Percentiles rank a stretch among this genome's conserved stretches.
phyloP scores from a whole-genome alignment of 805 yeast genomes.

The Kockiozyma suomiensis region DNA sequence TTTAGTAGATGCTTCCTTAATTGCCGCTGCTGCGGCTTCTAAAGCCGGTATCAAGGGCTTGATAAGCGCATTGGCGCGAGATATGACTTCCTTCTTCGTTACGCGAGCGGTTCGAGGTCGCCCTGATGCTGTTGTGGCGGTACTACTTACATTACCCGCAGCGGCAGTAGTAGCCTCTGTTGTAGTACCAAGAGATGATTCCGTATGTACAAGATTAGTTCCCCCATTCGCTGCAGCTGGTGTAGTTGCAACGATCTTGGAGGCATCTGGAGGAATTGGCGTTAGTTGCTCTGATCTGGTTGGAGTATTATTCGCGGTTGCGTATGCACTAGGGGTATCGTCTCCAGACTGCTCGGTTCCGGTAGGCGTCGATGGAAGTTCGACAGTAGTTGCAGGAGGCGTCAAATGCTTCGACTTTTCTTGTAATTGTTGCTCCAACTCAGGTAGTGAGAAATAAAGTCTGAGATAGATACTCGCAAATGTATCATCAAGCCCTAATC shows the following conservation, averaged over 20 bases:
- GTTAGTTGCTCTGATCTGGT: background rate
- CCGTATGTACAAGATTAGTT: background rate
- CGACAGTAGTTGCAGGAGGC: background rate
- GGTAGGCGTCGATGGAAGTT: background rate
- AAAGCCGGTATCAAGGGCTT: constrained; percentile 4
- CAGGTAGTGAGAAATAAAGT: constrained; percentile 43
- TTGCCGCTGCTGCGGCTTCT: background rate
- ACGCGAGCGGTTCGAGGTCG: constrained; percentile 22
- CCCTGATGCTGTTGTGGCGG: constrained; percentile 4
- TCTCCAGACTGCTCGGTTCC: background rate
- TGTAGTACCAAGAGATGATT: background rate
- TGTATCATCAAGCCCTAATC: constrained; percentile 66
- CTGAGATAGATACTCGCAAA: constrained; percentile 62
- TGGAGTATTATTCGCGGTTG: background rate
- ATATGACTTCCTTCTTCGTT: constrained; percentile 33
- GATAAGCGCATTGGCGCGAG: constrained; percentile 34
- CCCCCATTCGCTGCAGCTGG: background rate
- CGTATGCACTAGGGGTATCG: background rate
- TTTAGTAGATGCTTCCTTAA: background rate
- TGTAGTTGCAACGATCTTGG: no score
- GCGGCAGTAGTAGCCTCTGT: background rate
- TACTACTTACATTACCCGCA: background rate
- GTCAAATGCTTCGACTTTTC: background rate
- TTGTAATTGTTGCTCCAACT: constrained; percentile 14
- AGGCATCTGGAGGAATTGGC: background rate